Evolutionary conservation across 306 rosid genomes (phyloP).

Genomic region (Glycine tomentella): DNA sequence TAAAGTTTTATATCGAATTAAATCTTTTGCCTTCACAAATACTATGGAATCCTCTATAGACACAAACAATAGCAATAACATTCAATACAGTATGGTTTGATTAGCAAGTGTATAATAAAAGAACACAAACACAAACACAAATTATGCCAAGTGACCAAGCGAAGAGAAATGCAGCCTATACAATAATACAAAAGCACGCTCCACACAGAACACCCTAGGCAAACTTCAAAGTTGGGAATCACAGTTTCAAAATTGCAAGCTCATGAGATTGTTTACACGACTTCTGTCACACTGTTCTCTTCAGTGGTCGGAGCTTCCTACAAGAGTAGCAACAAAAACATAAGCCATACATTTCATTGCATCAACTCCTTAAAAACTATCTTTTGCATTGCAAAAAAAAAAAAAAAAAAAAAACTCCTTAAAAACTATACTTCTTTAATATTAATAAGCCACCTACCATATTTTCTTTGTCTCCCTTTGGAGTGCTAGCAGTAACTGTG

Average conservation of each 20-base stretch:
- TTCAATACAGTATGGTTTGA: too few species aligned
- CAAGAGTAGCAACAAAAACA: not conserved
- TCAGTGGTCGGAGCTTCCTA: slow-evolving; percentile 52
- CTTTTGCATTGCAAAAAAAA: too few species aligned
- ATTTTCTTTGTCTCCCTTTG: slow-evolving; percentile 67
- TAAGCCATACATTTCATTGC: not conserved
- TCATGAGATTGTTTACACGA: slow-evolving; percentile 28
- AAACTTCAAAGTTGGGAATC: slow-evolving; percentile 45
- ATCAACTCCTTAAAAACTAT: not conserved
- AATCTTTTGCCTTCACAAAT: not conserved
- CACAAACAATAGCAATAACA: not conserved
- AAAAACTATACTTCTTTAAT: too few species aligned
- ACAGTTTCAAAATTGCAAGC: slow-evolving; percentile 20
- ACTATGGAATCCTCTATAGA: slow-evolving; percentile 9
- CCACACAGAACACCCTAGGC: slow-evolving; percentile 51
- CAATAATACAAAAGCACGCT: slow-evolving; percentile 60
- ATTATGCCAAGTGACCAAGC: slow-evolving; percentile 31
- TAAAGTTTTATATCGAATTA: not conserved
- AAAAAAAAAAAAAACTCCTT: too few species aligned
- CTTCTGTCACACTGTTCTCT: slow-evolving; percentile 46
- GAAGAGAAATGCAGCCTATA: slow-evolving; percentile 46
- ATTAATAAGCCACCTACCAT: slow-evolving; percentile 46
- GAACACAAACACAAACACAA: slow-evolving; percentile 30
- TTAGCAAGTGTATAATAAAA: too few species aligned
- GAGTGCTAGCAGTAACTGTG: slow-evolving; percentile 49